Conservation (phyloP, 495 filamentous ascomycete species). For the Cenococcum geophilum region DNA sequence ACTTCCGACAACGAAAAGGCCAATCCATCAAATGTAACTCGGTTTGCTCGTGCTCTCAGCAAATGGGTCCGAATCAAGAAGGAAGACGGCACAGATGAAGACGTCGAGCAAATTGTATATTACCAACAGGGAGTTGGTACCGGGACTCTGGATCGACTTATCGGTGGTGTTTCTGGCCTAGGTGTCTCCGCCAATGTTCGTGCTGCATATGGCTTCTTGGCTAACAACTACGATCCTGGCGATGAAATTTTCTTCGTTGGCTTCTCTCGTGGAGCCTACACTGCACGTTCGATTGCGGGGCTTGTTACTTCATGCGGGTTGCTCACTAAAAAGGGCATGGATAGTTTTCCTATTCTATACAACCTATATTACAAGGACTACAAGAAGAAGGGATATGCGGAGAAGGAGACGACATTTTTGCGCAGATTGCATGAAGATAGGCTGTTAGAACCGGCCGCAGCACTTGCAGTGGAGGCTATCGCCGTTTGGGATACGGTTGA, state of each 20-base stretch:
- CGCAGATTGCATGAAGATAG: background rate
- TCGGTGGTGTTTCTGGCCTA: conserved; percentile 8
- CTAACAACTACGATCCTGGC: conserved; percentile 41
- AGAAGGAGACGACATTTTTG: background rate
- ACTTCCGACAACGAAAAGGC: background rate
- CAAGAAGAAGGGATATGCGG: background rate
- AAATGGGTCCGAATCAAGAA: background rate
- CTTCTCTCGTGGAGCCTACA: conserved; percentile 48
- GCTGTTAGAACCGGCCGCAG: background rate
- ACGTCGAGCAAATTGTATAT: conserved; percentile 14
- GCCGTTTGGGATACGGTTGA: conserved; percentile 12
- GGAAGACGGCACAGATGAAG: background rate
- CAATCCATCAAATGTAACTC: conserved; percentile 9
- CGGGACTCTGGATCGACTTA: background rate
- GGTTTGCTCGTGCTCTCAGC: conserved; percentile 11
- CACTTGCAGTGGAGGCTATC: background rate
- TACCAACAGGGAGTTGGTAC: conserved; percentile 14
- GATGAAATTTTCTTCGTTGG: conserved; percentile 48
- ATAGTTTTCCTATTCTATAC: conserved; percentile 13
- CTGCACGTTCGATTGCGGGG: conserved; percentile 45
- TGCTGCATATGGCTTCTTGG: conserved; percentile 45
- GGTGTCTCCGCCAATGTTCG: conserved; percentile 37
- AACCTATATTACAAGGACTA: conserved; percentile 5
- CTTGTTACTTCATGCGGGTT: conserved; percentile 45
- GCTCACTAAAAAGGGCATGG: conserved; percentile 38